A percentile compares a stretch with the other conserved stretches of the same genome.
Conservation (phyloP, 257 asterid species). For the Solanum sparsipilum region DNA sequence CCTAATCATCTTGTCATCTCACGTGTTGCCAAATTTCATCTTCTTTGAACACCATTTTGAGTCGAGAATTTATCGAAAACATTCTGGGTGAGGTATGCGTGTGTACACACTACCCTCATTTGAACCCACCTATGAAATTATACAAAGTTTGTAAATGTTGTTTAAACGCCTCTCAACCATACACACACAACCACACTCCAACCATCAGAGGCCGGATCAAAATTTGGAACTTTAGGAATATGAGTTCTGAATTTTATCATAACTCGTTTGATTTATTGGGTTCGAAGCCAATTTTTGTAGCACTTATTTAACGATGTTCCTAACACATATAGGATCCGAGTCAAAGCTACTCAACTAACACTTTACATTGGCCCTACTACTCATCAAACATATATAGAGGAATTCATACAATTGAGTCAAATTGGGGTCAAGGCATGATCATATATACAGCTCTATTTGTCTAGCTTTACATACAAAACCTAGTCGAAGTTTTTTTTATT, state of each 20-base stretch:
- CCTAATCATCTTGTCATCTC: neutral
- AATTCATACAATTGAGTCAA: neutral
- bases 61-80: too few species aligned
- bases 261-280: neutral
- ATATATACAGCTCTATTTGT: neutral
- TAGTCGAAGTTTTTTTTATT: neutral
- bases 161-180: neutral
- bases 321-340: neutral
- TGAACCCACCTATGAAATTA: neutral
- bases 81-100: neutral
- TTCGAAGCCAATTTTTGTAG: neutral
- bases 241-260: neutral
- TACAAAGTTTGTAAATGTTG: neutral
- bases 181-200: neutral
- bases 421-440: neutral
- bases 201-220: neutral
- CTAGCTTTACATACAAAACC: neutral
- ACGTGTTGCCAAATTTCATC: neutral
- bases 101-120: neutral
- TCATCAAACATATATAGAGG: neutral
- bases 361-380: neutral
- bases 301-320: neutral
- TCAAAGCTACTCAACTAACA: neutral
- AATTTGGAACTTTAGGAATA: neutral
- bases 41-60: neutral